Evolutionary conservation across 2,329 filamentous ascomycete species (phyloP).

Genomic region (Chlorencoelia australis): DNA sequence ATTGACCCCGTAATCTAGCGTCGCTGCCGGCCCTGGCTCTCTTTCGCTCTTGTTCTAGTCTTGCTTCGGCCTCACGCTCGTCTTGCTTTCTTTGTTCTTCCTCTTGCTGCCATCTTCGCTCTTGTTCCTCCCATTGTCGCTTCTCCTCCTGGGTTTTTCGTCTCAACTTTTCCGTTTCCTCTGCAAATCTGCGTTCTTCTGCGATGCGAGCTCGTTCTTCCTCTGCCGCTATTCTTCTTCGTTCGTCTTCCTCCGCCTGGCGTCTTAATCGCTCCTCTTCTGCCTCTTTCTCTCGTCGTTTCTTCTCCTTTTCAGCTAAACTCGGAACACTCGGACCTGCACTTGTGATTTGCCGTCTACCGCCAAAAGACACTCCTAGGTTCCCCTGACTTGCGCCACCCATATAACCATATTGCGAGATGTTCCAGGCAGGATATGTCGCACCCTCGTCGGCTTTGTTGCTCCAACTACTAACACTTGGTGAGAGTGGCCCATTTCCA

Average conservation of each 20-base stretch:
- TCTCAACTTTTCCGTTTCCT: constrained; percentile 49
- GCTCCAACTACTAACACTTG: constrained; percentile 77
- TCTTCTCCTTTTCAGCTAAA: constrained; percentile 73
- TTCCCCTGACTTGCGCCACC: constrained; percentile 94
- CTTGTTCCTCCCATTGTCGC: constrained; percentile 67
- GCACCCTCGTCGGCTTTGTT: constrained; percentile 69
- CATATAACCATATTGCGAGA: constrained; percentile 97
- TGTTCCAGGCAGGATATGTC: constrained; percentile 93
- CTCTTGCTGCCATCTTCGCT: constrained; percentile 65
- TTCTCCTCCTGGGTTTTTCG: constrained; percentile 56
- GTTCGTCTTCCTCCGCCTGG: constrained; percentile 43
- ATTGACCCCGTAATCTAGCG: constrained; percentile 67
- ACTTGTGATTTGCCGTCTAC: constrained; percentile 83
- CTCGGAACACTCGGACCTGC: constrained; percentile 70
- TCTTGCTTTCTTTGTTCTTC: constrained; percentile 63
- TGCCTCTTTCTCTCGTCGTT: constrained; percentile 43
- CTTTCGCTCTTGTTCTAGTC: constrained; percentile 55
- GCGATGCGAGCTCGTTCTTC: constrained; percentile 51
- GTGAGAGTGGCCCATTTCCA: constrained; percentile 41
- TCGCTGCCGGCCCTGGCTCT: constrained; percentile 51
- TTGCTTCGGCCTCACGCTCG: constrained; percentile 62
- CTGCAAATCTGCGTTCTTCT: constrained; percentile 58
- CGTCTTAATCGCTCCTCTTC: constrained; percentile 50
- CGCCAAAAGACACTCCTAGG: constrained; percentile 86
- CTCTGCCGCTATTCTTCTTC: constrained; percentile 37